phyloP scores from a whole-genome alignment of 2,329 filamentous ascomycete genomes.

The Penicillium freii region DNA sequence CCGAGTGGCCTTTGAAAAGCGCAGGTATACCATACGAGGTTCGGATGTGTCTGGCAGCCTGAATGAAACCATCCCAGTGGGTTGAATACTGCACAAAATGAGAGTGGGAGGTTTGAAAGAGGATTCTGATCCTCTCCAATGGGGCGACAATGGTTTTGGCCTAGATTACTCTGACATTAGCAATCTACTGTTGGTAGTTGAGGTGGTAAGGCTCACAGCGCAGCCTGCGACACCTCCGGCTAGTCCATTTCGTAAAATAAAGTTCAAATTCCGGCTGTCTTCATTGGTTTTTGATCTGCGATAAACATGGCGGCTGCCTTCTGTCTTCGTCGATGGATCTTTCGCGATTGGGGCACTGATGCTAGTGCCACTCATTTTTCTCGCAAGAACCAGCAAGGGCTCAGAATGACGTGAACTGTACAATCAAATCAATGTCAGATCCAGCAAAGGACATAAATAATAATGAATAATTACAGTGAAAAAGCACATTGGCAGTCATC shows the following conservation, averaged over 20 bases:
- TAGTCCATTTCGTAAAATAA: constrained; percentile 75
- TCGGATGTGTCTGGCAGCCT: constrained; percentile 63
- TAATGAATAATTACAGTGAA: not conserved
- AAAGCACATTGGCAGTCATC: not conserved
- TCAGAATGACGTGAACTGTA: not conserved
- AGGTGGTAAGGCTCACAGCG: constrained; percentile 59
- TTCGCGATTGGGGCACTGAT: not conserved
- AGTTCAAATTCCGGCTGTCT: constrained; percentile 70
- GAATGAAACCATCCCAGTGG: constrained; percentile 75
- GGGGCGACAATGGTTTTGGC: constrained; percentile 7
- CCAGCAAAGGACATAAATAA: too few species aligned
- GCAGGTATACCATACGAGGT: not conserved
- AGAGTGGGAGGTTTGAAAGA: constrained; percentile 5
- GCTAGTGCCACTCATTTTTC: not conserved
- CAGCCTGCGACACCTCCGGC: constrained; percentile 88
- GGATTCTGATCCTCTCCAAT: constrained; percentile 5
- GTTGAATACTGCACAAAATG: constrained; percentile 69
- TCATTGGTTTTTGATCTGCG: not conserved
- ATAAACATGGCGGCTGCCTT: too few species aligned
- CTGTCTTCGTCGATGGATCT: not conserved
- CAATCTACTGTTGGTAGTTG: not conserved
- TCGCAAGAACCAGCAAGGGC: too few species aligned
- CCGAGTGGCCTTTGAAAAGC: constrained; percentile 90
- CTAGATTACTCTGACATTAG: not conserved
- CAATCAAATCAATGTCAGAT: not conserved